Evolutionary conservation across 768 basidiomycete genomes (phyloP).

Genomic region (Boletellus emodensis): DNA sequence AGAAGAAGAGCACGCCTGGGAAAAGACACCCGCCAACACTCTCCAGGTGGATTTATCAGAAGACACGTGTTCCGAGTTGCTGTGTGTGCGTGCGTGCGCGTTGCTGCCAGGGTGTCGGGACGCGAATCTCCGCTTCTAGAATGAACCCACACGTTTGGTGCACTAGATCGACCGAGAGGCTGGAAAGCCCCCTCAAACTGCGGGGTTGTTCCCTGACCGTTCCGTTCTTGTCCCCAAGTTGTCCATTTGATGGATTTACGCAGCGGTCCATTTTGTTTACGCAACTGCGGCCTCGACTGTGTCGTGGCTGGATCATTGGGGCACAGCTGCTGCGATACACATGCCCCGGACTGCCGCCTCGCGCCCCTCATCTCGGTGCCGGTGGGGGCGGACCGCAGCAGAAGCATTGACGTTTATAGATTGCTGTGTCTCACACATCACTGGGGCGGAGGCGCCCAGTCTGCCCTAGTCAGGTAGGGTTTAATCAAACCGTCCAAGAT

Average conservation of each 20-base stretch:
- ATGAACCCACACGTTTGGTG: constrained; percentile 9
- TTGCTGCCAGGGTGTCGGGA: no score
- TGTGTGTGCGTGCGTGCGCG: constrained; percentile 7
- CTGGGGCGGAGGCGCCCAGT: constrained; percentile 3
- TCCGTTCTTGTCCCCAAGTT: constrained; percentile 3
- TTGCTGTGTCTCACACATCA: constrained; percentile 16
- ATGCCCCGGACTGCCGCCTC: constrained; percentile 1
- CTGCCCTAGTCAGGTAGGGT: background rate
- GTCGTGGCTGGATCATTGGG: background rate
- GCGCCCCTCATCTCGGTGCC: constrained; percentile 24
- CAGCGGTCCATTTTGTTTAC: constrained; percentile 18
- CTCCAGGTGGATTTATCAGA: constrained; percentile 13
- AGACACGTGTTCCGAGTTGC: constrained; percentile 20
- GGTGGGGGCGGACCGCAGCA: constrained; percentile 20
- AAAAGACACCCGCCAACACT: constrained; percentile 12
- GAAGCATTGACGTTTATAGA: constrained; percentile 5
- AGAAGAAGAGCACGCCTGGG: constrained; percentile 10
- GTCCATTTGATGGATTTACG: constrained; percentile 18
- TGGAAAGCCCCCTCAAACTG: constrained; percentile 27
- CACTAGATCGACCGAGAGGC: constrained; percentile 21
- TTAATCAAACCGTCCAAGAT: constrained; percentile 5
- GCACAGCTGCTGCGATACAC: constrained; percentile 1
- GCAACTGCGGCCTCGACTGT: constrained; percentile 13
- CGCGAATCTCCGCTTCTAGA: constrained; percentile 22
- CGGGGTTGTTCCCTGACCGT: constrained; percentile 19